Conservation (phyloP, 2,329 filamentous ascomycete species). For the Incumbomyces lentus region DNA sequence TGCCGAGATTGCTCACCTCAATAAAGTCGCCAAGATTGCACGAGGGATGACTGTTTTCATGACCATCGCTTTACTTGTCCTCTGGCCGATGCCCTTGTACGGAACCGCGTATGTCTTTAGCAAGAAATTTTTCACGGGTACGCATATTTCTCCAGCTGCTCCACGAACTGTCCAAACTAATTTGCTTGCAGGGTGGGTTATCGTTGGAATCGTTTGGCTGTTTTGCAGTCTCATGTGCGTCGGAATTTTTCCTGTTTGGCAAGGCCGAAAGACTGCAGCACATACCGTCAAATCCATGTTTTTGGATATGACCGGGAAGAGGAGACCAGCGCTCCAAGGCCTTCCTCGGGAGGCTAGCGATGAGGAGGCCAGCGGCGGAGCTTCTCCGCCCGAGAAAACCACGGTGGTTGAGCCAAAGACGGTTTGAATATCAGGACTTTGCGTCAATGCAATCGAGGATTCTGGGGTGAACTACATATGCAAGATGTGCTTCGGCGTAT, state of each 20-base stretch:
- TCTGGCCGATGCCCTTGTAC: constrained; percentile 93
- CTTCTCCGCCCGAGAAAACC: no score
- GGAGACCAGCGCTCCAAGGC: constrained; percentile 23
- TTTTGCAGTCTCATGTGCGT: constrained; percentile 64
- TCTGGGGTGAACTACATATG: no score
- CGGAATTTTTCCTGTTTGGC: constrained; percentile 70
- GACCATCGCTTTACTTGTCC: constrained; percentile 61
- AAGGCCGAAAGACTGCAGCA: constrained; percentile 59
- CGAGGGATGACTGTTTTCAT: constrained; percentile 50
- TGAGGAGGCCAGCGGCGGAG: constrained; percentile 34
- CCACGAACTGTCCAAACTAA: neutral
- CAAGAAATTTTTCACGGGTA: constrained; percentile 62
- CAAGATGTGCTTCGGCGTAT: no score
- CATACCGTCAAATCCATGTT: constrained; percentile 53
- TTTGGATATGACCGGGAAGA: constrained; percentile 45
- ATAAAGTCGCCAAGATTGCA: constrained; percentile 45
- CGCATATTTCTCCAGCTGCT: neutral
- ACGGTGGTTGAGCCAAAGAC: no score
- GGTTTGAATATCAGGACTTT: no score
- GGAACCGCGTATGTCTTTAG: constrained; percentile 71
- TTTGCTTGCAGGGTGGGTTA: constrained; percentile 53
- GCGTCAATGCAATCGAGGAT: no score
- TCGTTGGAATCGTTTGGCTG: constrained; percentile 69
- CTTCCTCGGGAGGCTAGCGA: constrained; percentile 20
- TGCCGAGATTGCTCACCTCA: constrained; percentile 41